Evolutionary conservation across 768 basidiomycete genomes (phyloP).

Genomic region (Omphalotus guepiniiformis): DNA sequence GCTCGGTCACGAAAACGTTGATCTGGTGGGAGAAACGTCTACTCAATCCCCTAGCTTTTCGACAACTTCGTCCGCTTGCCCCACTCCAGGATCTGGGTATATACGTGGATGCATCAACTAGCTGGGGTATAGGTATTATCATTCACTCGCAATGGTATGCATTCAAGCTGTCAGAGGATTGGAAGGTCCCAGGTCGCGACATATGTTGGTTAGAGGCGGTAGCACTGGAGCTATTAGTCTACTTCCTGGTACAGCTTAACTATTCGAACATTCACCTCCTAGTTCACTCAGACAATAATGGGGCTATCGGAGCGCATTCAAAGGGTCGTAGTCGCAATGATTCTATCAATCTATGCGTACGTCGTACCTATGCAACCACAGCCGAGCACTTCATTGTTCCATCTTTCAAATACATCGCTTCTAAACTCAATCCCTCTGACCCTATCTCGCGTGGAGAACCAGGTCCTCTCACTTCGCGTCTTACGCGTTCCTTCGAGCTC

Average conservation of each 20-base stretch:
- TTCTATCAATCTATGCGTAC: constrained; percentile 15
- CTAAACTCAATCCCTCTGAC: constrained; percentile 18
- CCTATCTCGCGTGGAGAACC: constrained; percentile 16
- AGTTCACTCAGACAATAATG: constrained; percentile 31
- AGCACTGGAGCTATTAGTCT: constrained; percentile 16
- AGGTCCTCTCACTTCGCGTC: not conserved
- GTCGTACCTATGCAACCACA: not conserved
- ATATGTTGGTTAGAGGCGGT: constrained; percentile 23
- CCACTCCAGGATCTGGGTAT: constrained; percentile 14
- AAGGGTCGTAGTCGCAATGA: constrained; percentile 16
- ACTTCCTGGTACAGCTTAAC: constrained; percentile 5
- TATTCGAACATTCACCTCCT: constrained; percentile 20
- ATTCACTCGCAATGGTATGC: constrained; percentile 24
- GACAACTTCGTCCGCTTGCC: constrained; percentile 12
- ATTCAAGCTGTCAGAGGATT: constrained; percentile 15
- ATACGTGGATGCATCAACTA: constrained; percentile 34
- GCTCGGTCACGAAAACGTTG: constrained; percentile 21
- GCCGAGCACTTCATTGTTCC: constrained; percentile 8
- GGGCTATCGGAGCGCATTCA: constrained; percentile 25
- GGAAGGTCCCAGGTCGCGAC: constrained; percentile 12
- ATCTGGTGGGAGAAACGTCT: constrained; percentile 27
- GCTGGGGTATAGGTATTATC: constrained; percentile 35
- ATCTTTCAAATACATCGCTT: constrained; percentile 12
- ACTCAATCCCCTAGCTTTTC: not conserved
- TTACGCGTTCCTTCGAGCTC: constrained; percentile 3